Evolutionary conservation across 2,329 filamentous ascomycete species (phyloP), one percentile per base, ranked within the genome.

Genomic region (Dactylellina haptotyla): DNA sequence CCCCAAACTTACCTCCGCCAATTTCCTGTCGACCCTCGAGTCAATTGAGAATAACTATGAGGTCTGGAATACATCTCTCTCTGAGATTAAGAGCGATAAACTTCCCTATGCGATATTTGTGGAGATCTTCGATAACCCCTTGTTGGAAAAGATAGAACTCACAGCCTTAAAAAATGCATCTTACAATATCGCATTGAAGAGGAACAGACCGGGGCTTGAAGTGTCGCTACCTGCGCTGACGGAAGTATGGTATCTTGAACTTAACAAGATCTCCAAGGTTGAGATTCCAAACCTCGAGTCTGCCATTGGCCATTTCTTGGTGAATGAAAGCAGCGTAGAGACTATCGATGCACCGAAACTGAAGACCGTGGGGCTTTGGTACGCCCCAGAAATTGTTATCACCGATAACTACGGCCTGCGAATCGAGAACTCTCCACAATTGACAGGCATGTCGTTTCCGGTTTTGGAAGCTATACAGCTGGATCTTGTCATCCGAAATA

Each of bases 11-110:
- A 71, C 57, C 1, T 63, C 50, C 18, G 66, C 66, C 12, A 71
- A 58, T n/a, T 50, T 63, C 14, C 32, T 71, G 12, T 50, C 57
- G 12, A 64, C 48, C 12, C 25, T 71, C 6, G 50, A 63, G 30
- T 62, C 10, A 16, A 71, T 71, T 25, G 50, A 71, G 14, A 71
- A 63, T 25, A 71, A 71, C 28, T 71, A 71, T 26, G 66, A 71
- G 34, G 28, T 71, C 9, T 37, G 37, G 25, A 71, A 71, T 45
- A 71, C 66, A 28, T 71, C 66, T 3, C 34, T 71, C 3, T 57
- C 20, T 16, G 66, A 71, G n/a, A 71, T 71, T 16, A 64, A n/a
- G 16, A 71, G 64, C 41, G 48, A 57, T 6, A 71, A 51, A n/a
- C 50, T 71, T 1, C 16, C 41, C 1, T 63, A 9, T 16, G 66